Evolutionary conservation across 768 basidiomycete genomes (phyloP).

Genomic region (Pseudohyphozyma bogoriensis): DNA sequence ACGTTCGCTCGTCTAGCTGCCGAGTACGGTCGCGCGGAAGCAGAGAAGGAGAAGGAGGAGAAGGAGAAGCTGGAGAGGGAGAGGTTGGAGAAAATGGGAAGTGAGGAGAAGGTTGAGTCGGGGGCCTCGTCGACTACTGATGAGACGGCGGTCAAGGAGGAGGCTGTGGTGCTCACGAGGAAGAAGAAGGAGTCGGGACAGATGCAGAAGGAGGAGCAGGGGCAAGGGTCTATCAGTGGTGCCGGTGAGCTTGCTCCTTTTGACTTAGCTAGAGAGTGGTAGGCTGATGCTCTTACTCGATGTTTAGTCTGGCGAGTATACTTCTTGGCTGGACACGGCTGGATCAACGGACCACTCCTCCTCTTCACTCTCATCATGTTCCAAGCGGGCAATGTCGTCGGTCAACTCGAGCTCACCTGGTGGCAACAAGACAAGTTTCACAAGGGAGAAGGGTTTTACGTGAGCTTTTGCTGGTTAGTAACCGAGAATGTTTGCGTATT

Average conservation of each 20-base stretch:
- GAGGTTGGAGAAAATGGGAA: slow-evolving; percentile 34
- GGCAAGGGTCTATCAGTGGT: slow-evolving; percentile 55
- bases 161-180: no score
- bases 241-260: not conserved
- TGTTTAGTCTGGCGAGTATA: slow-evolving; percentile 50
- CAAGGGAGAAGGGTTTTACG: slow-evolving; percentile 56
- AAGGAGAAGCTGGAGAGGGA: slow-evolving; percentile 35
- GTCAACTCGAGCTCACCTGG: slow-evolving; percentile 64
- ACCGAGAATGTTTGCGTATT: not conserved
- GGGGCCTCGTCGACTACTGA: no score
- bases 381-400: slow-evolving; percentile 62
- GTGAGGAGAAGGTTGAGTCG: slow-evolving; percentile 8
- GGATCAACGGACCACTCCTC: slow-evolving; percentile 55
- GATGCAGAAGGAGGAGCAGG: slow-evolving; percentile 75
- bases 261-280: no score
- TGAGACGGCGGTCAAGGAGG: no score
- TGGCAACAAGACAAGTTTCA: slow-evolving; percentile 66
- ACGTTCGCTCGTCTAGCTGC: slow-evolving; percentile 63
- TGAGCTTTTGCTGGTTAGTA: slow-evolving; percentile 34
- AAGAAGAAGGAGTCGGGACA: no score
- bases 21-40: slow-evolving; percentile 51
- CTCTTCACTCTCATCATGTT: slow-evolving; percentile 52
- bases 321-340: slow-evolving; percentile 58
- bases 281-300: not conserved
- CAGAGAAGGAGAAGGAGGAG: slow-evolving; percentile 38